Base-by-base conservation (phyloP, 2,329 filamentous ascomycete species). In the Dactylellina drechsleri region DNA sequence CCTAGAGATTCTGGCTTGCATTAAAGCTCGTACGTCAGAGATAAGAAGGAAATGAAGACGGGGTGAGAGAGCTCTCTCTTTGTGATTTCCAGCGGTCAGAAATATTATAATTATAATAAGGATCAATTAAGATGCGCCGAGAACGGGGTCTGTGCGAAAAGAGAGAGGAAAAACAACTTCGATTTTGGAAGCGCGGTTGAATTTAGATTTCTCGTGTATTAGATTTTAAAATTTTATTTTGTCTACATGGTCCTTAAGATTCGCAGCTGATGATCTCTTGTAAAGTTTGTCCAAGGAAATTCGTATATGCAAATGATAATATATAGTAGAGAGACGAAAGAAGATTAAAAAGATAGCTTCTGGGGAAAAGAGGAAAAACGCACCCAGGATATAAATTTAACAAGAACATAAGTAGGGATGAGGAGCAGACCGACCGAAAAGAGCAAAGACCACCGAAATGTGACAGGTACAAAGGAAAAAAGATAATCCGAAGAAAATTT, bases 351-450 rank as follows among this genome's bases (percentile, higher is more conserved):
- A 40, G 60, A 68, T 61, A 68, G 26, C 56, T 43, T 8, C 40
- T 4, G n/a, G 15, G 23, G 20, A 16, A 50, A 41, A 45, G 31
- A 36, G 10, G 6, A 52, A 70, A 52, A 56, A 70, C 66, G 66
- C 66, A 70, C 66, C 66, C 66, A 12, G 66, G 66, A 70, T 70
- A 70, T 70, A 62, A 68, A 70, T 4, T 40, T 62, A 40, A 15
- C 59, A 62, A 13, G 31, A 70, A 36, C 10, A 36, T 5, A 10
- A 36, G 31, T 5, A 36, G 6, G 31, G 36, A 56, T 36, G 40
- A 41, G 13, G 4, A 49, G 15, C 12, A 16, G 15, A 58, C 5
- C 10, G 49, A 64, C 40, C 16, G 23, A 52, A 36, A 66, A 26
- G 36, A 28, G 13, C 28, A 43, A 61, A 43, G 57, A 26, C 66